phyloP scores from a whole-genome alignment of 768 basidiomycete species.

The Sistotremastrum suecicum region DNA sequence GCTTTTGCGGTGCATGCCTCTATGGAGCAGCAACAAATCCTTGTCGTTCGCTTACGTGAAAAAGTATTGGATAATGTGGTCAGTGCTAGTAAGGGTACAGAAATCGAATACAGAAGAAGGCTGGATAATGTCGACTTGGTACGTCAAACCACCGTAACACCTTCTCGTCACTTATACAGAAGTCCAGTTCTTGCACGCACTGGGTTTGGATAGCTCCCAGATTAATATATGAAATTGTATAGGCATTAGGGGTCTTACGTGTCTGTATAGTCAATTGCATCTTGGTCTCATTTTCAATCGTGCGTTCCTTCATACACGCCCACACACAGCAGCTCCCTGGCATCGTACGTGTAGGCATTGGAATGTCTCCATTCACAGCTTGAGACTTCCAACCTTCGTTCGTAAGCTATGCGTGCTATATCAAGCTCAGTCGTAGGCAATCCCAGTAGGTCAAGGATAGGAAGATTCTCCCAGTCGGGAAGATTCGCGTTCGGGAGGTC shows the following conservation, averaged over 20 bases:
- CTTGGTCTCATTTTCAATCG: background rate
- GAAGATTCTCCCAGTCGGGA: slow-evolving; percentile 40
- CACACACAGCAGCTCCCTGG: no score
- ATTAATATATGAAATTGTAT: slow-evolving; percentile 31
- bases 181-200: slow-evolving; percentile 50
- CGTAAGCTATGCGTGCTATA: slow-evolving; percentile 12
- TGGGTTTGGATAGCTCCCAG: slow-evolving; percentile 61
- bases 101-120: slow-evolving; percentile 65
- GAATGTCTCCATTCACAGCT: slow-evolving; percentile 13
- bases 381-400: slow-evolving; percentile 21
- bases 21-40: slow-evolving; percentile 73
- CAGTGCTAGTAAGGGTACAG: slow-evolving; percentile 63
- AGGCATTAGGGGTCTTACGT: slow-evolving; percentile 5
- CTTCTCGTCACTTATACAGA: no score
- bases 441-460: slow-evolving; percentile 58
- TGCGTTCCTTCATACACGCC: no score
- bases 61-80: slow-evolving; percentile 87
- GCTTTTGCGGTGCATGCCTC: slow-evolving; percentile 76
- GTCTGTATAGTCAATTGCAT: background rate
- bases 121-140: slow-evolving; percentile 80
- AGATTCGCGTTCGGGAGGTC: slow-evolving; percentile 43
- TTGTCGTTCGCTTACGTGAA: slow-evolving; percentile 78
- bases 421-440: slow-evolving; percentile 20
- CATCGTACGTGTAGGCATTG: slow-evolving; percentile 1
- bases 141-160: no score